Conservation (phyloP, 176 grass and related monocot genomes). For the Eragrostis nindensis region DNA sequence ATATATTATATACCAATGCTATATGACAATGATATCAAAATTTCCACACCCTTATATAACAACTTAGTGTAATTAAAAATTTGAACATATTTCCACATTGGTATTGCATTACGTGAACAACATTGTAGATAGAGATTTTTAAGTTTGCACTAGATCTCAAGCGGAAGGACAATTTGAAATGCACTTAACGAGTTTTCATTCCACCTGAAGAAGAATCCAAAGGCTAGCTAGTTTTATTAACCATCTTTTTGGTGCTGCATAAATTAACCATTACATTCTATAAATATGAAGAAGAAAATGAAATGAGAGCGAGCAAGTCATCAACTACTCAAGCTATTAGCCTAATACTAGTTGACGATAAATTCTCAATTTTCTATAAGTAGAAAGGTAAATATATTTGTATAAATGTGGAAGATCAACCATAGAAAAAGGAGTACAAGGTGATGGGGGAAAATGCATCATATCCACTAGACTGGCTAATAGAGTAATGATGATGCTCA, state of each 20-base stretch:
- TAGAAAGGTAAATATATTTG: not conserved
- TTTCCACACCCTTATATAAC: no score
- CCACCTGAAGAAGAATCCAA: not conserved
- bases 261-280: not conserved
- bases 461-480: conserved; percentile 6
- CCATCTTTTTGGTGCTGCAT: not conserved
- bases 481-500: conserved; percentile 35
- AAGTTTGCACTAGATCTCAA: not conserved
- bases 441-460: not conserved
- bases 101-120: not conserved
- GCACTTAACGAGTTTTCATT: not conserved
- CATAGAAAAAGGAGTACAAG: not conserved
- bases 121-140: no score
- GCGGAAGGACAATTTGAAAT: no score
- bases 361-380: conserved; percentile 10
- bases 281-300: not conserved
- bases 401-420: conserved; percentile 11
- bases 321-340: not conserved
- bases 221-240: not conserved
- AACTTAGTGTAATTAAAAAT: no score
- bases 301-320: not conserved
- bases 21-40: no score
- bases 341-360: not conserved
- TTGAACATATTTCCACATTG: not conserved
- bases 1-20: no score